These are phyloP conservation scores for Eutrema yunnanense DNA, from an alignment of 345 rosid genomes.

Conservation along the genomic window DNA sequence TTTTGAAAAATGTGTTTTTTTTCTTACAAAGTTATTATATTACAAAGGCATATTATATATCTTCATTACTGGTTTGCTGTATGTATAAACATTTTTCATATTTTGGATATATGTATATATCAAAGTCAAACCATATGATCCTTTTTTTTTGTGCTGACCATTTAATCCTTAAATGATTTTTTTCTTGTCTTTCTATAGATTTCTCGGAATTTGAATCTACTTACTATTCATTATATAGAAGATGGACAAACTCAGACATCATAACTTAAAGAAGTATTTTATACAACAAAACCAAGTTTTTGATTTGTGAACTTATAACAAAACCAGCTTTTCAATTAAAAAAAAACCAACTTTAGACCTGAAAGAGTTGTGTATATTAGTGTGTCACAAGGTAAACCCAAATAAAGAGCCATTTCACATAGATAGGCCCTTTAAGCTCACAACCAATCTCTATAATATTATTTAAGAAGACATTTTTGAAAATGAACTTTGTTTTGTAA, in stretches of 20 bases:
- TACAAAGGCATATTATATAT: background rate
- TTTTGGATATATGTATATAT: background rate
- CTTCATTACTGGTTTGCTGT: background rate
- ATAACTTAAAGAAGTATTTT: background rate
- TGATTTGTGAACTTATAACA: background rate
- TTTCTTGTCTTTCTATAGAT: background rate
- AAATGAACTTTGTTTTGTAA: too few species aligned
- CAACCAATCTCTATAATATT: background rate
- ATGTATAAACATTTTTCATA: background rate
- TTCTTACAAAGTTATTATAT: background rate
- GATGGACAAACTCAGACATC: constrained; percentile 13
- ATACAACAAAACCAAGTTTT: background rate
- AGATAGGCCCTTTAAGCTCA: background rate
- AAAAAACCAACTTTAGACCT: background rate
- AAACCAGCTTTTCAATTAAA: background rate
- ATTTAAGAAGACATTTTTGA: too few species aligned
- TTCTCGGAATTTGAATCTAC: constrained; percentile 19
- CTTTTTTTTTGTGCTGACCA: background rate
- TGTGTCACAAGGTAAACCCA: background rate
- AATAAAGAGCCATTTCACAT: background rate
- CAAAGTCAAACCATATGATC: background rate
- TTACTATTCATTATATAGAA: background rate
- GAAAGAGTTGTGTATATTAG: background rate
- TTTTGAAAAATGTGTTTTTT: background rate
- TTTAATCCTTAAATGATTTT: background rate